Conservation (phyloP, 1,284 basidiomycete genomes). For the Tilletia indica region DNA sequence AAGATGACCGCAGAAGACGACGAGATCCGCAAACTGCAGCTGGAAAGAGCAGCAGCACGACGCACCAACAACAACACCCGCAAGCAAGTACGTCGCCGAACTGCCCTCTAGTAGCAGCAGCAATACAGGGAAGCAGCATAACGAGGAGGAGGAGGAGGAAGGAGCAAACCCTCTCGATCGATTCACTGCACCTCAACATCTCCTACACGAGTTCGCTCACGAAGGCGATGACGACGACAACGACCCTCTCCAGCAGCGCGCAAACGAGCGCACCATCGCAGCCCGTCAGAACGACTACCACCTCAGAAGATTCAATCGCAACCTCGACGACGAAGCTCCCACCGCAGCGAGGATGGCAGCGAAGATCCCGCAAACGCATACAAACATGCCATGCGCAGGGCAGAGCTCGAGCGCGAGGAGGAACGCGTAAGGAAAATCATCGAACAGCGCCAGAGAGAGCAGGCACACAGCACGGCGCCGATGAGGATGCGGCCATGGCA, state of each 20-base stretch:
- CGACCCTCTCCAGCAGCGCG: constrained; percentile 90
- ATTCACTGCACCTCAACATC: constrained; percentile 82
- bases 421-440: constrained; percentile 77
- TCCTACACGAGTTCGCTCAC: constrained; percentile 89
- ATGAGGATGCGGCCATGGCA: constrained; percentile 53
- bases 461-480: constrained; percentile 34
- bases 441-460: constrained; percentile 78
- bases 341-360: constrained; percentile 62
- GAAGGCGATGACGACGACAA: constrained; percentile 78
- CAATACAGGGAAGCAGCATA: constrained; percentile 11
- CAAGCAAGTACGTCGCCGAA: constrained; percentile 34
- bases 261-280: constrained; percentile 87
- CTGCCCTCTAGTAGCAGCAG: constrained; percentile 10
- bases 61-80: not conserved
- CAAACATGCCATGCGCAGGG: constrained; percentile 91
- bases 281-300: constrained; percentile 94
- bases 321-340: constrained; percentile 39
- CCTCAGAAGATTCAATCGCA: constrained; percentile 72
- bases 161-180: constrained; percentile 50
- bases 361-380: constrained; percentile 78
- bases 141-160: constrained; percentile 35
- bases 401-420: constrained; percentile 90
- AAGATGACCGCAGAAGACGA: constrained; percentile 24
- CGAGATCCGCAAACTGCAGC: constrained; percentile 38
- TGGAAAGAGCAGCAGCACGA: constrained; percentile 26